These are phyloP conservation scores for Tetraselmis chui DNA, from an alignment of 139 green algal genomes.

Conservation along the genomic window DNA sequence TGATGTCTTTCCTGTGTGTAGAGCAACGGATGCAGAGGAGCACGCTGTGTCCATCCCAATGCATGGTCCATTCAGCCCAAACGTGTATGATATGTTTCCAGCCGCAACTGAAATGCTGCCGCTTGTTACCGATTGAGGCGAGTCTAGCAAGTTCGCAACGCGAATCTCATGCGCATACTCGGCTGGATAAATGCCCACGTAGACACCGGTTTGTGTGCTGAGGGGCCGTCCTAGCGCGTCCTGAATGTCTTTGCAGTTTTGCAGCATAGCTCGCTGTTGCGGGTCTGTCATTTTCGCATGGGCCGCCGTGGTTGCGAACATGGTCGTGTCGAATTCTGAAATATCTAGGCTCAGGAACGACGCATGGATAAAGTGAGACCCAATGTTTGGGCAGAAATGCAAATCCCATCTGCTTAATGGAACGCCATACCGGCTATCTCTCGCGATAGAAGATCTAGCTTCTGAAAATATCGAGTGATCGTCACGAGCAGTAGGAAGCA, in stretches of 20 bases:
- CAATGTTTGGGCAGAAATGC: neutral
- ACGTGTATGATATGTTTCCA: conserved; percentile 18
- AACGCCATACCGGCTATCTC: neutral
- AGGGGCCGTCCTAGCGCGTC: too few relatives aligned
- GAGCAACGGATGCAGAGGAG: conserved; percentile 47
- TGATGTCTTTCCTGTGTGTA: conserved; percentile 26
- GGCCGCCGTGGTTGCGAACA: neutral
- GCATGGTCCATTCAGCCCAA: conserved; percentile 23
- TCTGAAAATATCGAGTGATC: neutral
- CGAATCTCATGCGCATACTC: neutral
- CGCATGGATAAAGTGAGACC: neutral
- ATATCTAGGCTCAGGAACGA: neutral
- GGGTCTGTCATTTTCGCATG: neutral
- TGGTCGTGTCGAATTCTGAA: neutral
- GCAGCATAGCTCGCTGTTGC: neutral
- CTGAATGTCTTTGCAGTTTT: neutral
- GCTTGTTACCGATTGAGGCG: conserved; percentile 4
- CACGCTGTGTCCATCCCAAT: conserved; percentile 63
- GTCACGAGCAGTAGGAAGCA: neutral
- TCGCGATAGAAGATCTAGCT: neutral
- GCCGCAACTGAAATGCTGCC: conserved; percentile 13
- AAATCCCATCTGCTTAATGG: neutral
- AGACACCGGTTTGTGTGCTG: neutral
- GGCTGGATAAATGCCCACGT: neutral
- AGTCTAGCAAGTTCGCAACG: neutral